Base-by-base conservation (phyloP, 139 green algal genomes). In the Tetratostichococcus sp. region DNA sequence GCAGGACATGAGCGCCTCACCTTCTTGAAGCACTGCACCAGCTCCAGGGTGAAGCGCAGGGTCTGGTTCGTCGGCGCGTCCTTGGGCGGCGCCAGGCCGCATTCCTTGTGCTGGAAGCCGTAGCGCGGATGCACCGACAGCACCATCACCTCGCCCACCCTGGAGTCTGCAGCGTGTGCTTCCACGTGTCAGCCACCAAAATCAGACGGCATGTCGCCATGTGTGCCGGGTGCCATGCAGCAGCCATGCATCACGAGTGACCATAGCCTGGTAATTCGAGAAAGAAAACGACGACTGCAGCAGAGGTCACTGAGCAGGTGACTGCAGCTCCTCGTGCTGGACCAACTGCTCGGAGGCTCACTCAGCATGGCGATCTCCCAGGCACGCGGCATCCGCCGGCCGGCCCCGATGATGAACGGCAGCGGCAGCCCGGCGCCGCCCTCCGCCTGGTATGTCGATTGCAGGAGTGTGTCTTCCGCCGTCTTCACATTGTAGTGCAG, bases 111-210 rank as follows among this genome's bases (percentile, higher is more conserved):
- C 14, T 74, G 30, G 68, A 87, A 96, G 26, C 76, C 87, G 70
- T 91, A 94, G 34, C 73, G 82, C 1, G 89, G 91, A 74, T 87
- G 75, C 34, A 96, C 78, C 67, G 84, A 77, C 30, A 96, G 50
- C 72, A 81, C 32, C 3, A 74, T 83, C 35, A 84, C 75, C 71
- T 89, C 82, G 14, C 80, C 73, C 23, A 57, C 33, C 4, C 25
- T 73, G 89, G 95, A 94, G 57, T 82, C 82, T 86, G 75, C 73
- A 57, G 6, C 6, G 22, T 26, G 30, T 0, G 31, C 3, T 26
- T 23, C 1, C 4, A 39, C n/a, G 39, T 8, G 39, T 8, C 39
- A 50, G 8, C n/a, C n/a, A n/a, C n/a, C n/a, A n/a, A n/a, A n/a
- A n/a, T n/a, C n/a, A n/a, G n/a, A n/a, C n/a, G n/a, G n/a, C n/a